These are phyloP conservation scores for Diaporthe vexans DNA, from an alignment of 2,329 filamentous ascomycete species.

Conservation along the genomic window DNA sequence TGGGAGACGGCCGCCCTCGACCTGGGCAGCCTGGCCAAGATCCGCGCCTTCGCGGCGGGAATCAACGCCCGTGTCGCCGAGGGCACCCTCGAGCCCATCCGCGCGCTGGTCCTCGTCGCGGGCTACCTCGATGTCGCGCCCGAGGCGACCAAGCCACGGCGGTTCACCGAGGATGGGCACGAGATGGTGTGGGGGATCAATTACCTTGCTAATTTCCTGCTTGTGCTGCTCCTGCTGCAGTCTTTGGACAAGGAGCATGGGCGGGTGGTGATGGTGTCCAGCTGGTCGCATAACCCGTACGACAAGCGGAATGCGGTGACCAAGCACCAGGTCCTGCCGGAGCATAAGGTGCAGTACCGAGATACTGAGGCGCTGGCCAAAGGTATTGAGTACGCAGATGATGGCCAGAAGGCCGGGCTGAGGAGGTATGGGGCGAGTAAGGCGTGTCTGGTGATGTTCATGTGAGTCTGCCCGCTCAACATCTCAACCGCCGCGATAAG, in stretches of 20 bases:
- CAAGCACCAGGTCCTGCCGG: constrained; percentile 3
- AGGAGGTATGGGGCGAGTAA: constrained; percentile 52
- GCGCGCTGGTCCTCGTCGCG: constrained; percentile 55
- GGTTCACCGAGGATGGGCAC: constrained; percentile 36
- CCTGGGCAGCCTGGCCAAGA: constrained; percentile 48
- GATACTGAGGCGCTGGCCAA: constrained; percentile 46
- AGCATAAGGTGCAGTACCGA: constrained; percentile 43
- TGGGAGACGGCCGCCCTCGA: constrained; percentile 53
- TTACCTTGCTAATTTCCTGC: constrained; percentile 47
- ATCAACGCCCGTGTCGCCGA: constrained; percentile 50
- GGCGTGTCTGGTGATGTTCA: constrained; percentile 52
- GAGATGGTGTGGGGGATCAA: constrained; percentile 45
- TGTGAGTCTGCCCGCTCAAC: constrained; percentile 42
- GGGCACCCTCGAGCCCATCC: constrained; percentile 55
- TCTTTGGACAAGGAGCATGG: constrained; percentile 45
- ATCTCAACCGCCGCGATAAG: background rate
- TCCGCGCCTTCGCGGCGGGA: constrained; percentile 47
- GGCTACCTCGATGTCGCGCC: constrained; percentile 46
- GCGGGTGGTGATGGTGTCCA: constrained; percentile 44
- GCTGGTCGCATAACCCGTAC: constrained; percentile 35
- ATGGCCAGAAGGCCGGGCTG: constrained; percentile 37
- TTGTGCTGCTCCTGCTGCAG: constrained; percentile 45
- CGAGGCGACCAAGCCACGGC: constrained; percentile 36
- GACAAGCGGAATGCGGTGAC: constrained; percentile 13
- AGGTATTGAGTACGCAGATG: constrained; percentile 45